Base-by-base conservation (phyloP, 805 yeast genomes). In the Candida montana region DNA sequence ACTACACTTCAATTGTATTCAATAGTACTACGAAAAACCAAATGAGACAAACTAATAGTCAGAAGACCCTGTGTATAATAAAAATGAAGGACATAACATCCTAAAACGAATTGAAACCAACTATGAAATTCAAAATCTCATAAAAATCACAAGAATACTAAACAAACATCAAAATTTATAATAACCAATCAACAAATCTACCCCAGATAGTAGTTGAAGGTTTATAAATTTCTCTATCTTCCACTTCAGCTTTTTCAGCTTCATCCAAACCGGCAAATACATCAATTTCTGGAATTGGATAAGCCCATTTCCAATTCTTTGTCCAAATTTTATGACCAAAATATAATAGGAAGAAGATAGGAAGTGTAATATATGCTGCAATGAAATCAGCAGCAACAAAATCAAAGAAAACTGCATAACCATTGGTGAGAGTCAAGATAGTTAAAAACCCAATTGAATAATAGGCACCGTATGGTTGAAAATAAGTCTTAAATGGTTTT, bases 281-380 rank as follows among this genome's bases (percentile, higher is more conserved):
- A 57, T 81, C 85, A 4, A 76, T 75, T 18, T 75, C 76, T 33
- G 52, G 53, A 5, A 75, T 71, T 5, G 31, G 31, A 15, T 29
- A 29, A 29, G 31, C 31, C 31, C 31, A 29, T 62, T 55, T 35
- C 65, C 67, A 51, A 70, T 61, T 42, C 65, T 67, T 16, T 80
- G 71, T 43, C 71, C 68, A 41, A 64, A 66, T 44, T 52, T 80
- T 79, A 69, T 81, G 77, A 30, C 58, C 61, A 8, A 73, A 18
- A 48, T 61, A 79, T 7, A 76, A 60, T 2, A 51, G 68, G 23
- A 77, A 54, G 37, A 69, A 70, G 34, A 78, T 53, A 40, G 84
- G 80, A 10, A 83, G 69, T 87, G 83, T 83, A 49, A 87, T 68
- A 57, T 86, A 86, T 52, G 74, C 75, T 57, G 78, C 83, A 52